Evolutionary conservation across 2,329 filamentous ascomycete genomes (phyloP), one percentile per base, ranked within the genome.

Genomic region (Thelonectria rubi): DNA sequence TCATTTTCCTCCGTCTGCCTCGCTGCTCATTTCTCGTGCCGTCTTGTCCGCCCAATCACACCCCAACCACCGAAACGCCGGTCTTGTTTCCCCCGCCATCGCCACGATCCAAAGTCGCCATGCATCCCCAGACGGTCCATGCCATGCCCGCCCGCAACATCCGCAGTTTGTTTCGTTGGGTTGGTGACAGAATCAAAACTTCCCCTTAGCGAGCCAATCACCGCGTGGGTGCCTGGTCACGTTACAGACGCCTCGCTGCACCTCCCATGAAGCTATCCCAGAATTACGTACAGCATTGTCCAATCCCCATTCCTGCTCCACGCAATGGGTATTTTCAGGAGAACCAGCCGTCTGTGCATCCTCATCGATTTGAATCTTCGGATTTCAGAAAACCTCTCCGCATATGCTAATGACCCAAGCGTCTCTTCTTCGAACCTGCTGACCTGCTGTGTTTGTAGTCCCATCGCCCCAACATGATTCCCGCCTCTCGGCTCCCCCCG

Each of bases 211-310:
- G 54, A 51, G n/a, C 58, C 58, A 61, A 61, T 61, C 48, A 43
- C 14, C 2, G 18, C n/a, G 15, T 20, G 53, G 42, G 43, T 37
- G 15, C 17, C n/a, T 21, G 53, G 48, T 57, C 58, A 61, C 58
- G 58, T 61, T 61, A 61, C 48, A 40, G 30, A 56, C 58, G 53
- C 48, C 58, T 43, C 42, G 26, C 47, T 47, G 32, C 43, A 34
- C 34, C 48, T 47, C 58, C 48, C 21, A n/a, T 47, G 45, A 30
- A 30, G 45, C 45, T 17, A 15, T 51, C 34, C 14, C 32, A 51
- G 48, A 51, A 60, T 60, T 61, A 61, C 58, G 53, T 61, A 56
- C 48, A 37, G 43, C 37, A 45, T 52, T 61, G 42, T 39, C 34
- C 34, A 37, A 37, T 37, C 34, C 34, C 12, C 34, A 14, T 37